Conservation (phyloP, 108 stramenopile genomes). For the Cyclotella choctawhatcheeana region DNA sequence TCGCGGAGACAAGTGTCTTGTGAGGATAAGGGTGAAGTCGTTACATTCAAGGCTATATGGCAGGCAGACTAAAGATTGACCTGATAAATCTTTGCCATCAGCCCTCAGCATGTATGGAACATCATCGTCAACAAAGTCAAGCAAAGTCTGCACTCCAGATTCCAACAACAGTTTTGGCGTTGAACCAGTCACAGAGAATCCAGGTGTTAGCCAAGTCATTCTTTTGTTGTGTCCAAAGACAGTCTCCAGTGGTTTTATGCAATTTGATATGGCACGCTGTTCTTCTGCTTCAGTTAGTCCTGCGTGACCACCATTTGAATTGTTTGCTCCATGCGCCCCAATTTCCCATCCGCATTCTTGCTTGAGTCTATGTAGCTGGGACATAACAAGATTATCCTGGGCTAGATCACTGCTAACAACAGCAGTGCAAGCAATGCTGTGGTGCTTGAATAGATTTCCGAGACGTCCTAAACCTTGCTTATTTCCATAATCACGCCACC, state of each 20-base stretch:
- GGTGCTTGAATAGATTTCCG: constrained; percentile 21
- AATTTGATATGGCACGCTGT: constrained; percentile 2
- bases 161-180: constrained; percentile 16
- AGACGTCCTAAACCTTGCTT: constrained; percentile 31
- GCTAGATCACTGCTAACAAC: constrained; percentile 41
- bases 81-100: background rate
- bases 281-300: constrained; percentile 5
- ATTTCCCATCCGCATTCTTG: constrained; percentile 24
- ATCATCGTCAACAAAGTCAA: constrained; percentile 43
- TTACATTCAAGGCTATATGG: constrained; percentile 45
- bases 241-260: constrained; percentile 2
- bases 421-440: constrained; percentile 36
- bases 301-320: constrained; percentile 26
- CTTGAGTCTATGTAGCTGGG: constrained; percentile 17
- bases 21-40: constrained; percentile 41
- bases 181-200: constrained; percentile 32
- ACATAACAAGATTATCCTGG: constrained; percentile 14
- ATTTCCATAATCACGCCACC: constrained; percentile 44
- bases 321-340: constrained; percentile 36
- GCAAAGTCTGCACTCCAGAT: constrained; percentile 29
- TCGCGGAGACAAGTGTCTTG: constrained; percentile 16
- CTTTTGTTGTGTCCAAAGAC: constrained; percentile 20
- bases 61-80: constrained; percentile 21
- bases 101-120: constrained; percentile 10
- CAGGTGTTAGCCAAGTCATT: constrained; percentile 39